Conservation (phyloP, 805 yeast genomes). For the Metschnikowia sp. region DNA sequence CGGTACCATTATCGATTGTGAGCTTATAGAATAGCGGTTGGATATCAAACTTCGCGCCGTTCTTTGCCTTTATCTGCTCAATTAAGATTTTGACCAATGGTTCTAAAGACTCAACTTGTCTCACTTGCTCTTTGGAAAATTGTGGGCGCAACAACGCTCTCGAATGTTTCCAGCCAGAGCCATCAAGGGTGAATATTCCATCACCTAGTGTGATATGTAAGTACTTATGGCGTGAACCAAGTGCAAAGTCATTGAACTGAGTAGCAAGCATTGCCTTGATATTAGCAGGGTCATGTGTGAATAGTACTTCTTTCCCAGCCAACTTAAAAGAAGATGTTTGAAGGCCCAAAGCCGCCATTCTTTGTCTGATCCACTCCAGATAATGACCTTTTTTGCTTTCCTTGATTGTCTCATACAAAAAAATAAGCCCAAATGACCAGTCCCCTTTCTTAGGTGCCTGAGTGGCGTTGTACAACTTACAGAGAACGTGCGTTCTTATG, state of each 20-base stretch:
- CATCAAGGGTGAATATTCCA: conserved; percentile 38
- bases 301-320: conserved; percentile 10
- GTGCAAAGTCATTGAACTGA: conserved; percentile 34
- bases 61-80: conserved; percentile 17
- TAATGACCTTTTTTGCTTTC: conserved; percentile 6
- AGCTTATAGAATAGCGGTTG: conserved; percentile 15
- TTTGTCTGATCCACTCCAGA: conserved; percentile 7
- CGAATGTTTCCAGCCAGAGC: conserved; percentile 38
- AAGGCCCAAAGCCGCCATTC: conserved; percentile 2
- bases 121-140: conserved; percentile 37
- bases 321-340: conserved; percentile 7
- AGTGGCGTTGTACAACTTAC: conserved; percentile 2
- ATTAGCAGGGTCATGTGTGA: conserved; percentile 35
- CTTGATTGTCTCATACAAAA: conserved; percentile 6
- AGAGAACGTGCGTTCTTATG: not conserved
- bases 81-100: conserved; percentile 27
- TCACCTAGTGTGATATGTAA: conserved; percentile 35
- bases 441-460: conserved; percentile 7
- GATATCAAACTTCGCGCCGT: conserved; percentile 13
- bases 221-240: conserved; percentile 31
- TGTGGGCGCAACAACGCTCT: conserved; percentile 38
- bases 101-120: conserved; percentile 33
- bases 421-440: conserved; percentile 9
- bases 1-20: conserved; percentile 17
- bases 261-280: conserved; percentile 37